These are phyloP conservation scores for Pulicaria dysenterica DNA, from an alignment of 129 eudicot species.

Conservation along the genomic window DNA sequence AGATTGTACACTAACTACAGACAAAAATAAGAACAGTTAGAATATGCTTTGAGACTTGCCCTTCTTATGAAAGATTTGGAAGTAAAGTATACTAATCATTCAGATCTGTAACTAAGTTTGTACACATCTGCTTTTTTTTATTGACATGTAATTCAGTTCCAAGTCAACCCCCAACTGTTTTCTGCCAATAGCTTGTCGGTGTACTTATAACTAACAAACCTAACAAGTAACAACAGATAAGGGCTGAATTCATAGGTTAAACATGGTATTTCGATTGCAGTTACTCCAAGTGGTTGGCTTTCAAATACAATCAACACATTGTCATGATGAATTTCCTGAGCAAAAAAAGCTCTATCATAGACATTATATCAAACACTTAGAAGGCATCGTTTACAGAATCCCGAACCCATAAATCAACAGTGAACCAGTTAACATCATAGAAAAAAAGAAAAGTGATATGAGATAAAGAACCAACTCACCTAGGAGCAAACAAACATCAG, in stretches of 20 bases:
- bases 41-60: neutral
- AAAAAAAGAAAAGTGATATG: neutral
- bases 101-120: neutral
- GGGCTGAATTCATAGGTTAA: neutral
- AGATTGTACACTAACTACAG: neutral
- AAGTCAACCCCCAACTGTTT: conserved; percentile 4
- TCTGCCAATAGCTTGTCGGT: neutral
- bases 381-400: conserved; percentile 17
- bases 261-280: neutral
- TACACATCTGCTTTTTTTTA: neutral
- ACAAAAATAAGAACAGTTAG: neutral
- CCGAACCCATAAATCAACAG: neutral
- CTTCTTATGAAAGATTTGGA: neutral
- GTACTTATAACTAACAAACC: neutral
- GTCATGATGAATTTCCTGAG: conserved; percentile 10
- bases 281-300: neutral
- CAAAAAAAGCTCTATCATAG: neutral
- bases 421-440: conserved; percentile 11
- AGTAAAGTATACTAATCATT: neutral
- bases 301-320: neutral
- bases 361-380: conserved; percentile 42
- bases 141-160: neutral
- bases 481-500: neutral
- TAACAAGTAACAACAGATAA: conserved; percentile 1
- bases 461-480: conserved; percentile 25